Conservation (phyloP, 257 asterid genomes). For the Anisodus tanguticus region DNA sequence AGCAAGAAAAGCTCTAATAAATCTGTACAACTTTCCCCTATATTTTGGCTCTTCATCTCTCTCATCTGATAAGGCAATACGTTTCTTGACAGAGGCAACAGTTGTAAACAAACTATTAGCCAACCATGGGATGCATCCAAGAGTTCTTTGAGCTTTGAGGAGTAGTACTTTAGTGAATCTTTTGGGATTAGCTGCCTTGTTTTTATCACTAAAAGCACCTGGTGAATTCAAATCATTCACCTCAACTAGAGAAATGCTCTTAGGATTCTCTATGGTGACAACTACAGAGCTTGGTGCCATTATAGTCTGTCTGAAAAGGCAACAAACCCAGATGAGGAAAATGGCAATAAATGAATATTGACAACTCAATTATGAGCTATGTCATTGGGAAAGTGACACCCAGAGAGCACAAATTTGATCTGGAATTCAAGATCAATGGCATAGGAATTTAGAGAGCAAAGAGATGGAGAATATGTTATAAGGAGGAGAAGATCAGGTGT, state of each 20-base stretch:
- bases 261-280: constrained; percentile 68
- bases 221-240: constrained; percentile 44
- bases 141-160: constrained; percentile 62
- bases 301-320: constrained; percentile 21
- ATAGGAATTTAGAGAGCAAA: constrained; percentile 36
- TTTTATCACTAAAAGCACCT: constrained; percentile 59
- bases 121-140: constrained; percentile 70
- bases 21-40: constrained; percentile 67
- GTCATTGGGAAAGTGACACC: constrained; percentile 25
- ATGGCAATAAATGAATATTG: constrained; percentile 25
- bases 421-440: constrained; percentile 36
- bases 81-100: constrained; percentile 59
- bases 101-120: constrained; percentile 43
- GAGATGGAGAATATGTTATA: constrained; percentile 33
- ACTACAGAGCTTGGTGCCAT: constrained; percentile 89
- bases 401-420: neutral
- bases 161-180: constrained; percentile 69
- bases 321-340: constrained; percentile 36
- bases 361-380: constrained; percentile 12
- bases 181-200: constrained; percentile 62
- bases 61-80: constrained; percentile 72
- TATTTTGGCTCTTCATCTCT: constrained; percentile 72
- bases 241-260: constrained; percentile 57
- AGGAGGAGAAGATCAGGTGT: constrained; percentile 35
- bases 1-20: constrained; percentile 72